Base-by-base conservation (phyloP, 2,329 filamentous ascomycete genomes). In the Claviceps arundinis region DNA sequence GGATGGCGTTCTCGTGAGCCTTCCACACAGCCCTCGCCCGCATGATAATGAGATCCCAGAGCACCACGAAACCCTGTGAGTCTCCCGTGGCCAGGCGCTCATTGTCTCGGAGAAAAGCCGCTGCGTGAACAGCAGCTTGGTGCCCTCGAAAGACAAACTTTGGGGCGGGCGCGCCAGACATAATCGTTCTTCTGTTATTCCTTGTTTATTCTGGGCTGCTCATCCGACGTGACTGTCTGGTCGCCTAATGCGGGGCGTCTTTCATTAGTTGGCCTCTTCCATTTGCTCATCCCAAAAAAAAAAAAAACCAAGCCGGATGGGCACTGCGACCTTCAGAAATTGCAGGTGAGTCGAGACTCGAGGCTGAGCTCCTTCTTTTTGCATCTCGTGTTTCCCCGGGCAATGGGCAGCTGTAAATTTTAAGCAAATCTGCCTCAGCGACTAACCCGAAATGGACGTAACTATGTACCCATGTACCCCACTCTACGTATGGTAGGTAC, bases 21-120 rank as follows among this genome's bases (percentile, higher is more conserved):
- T 80, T 84, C 93, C 93, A 98, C 3, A 93, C 87, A 1, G 85
- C 87, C 8, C 81, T 75, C 0, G 91, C 80, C 37, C 93, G 78
- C 73, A 94, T 90, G 50, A 83, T 87, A 26, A 84, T 77, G 41
- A 95, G 72, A 63, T 87, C 84, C 93, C 93, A 98, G 22, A 89
- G 70, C 6, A 95, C 78, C 37, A 95, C 74, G 76, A 85, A 96
- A 54, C 93, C 93, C 43, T 95, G 87, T 8, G 89, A 87, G 68
- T 98, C 93, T 38, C 87, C 91, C 0, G 89, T 93, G 13, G 88
- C 72, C 5, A 98, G 80, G 37, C 87, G 84, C 53, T 80, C 75
- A 64, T 96, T 95, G 42, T 71, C 66, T 50, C 80, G 76, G 58
- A 88, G 73, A 63, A 97, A 91, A 50, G 77, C 71, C 4, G 90